Evolutionary conservation across 2,329 filamentous ascomycete genomes (phyloP), one percentile per base, ranked within the genome.

Genomic region (Exutisphaerella laricina): DNA sequence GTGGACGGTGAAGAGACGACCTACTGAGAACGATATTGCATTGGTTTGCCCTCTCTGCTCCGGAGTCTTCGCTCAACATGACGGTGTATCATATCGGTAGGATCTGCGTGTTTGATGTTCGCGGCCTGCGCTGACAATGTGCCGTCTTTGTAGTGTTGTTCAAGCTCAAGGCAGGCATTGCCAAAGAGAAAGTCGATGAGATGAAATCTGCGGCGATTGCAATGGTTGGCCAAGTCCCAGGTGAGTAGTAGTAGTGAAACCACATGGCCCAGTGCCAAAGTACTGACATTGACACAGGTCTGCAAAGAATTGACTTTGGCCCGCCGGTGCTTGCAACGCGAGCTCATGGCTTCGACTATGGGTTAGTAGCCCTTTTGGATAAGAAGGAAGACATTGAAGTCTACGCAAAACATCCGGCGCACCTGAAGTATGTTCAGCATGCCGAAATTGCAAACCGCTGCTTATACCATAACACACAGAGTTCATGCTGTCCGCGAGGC

Each of bases 391-490:
- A 70, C 57, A 50, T 72, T 4, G 56, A 59, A 34, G 60, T 58
- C 7, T 73, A 72, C 59, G 68, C 66, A 3, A 55, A 55, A 33
- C 70, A 72, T 59, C 69, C 69, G 32, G 68, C 67, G 20, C 70
- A 73, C 58, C 45, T 66, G 44, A 63, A 66, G 69, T 72, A 59
- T 29, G 45, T 33, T 8, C 22, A 17, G 5, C 12, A 21, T 21
- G 13, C 5, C 40, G 23, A 12, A 12, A 2, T 13, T 10, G 14
- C 5, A 10, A 26, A 3, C 23, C 25, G 14, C 35, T 28, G 9
- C 18, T 30, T 18, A 10, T 18, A 22, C 22, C 13, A 8, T 6
- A 12, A 16, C n/a, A 23, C 14, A 13, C 39, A 54, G 51, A 20
- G 50, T 56, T 5, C 48, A 53, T 41, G 31, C 43, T 5, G 20